A percentile compares a stretch with the other conserved stretches of the same genome.
phyloP scores from a whole-genome alignment of 768 basidiomycete genomes.

The Trametes punicea region DNA sequence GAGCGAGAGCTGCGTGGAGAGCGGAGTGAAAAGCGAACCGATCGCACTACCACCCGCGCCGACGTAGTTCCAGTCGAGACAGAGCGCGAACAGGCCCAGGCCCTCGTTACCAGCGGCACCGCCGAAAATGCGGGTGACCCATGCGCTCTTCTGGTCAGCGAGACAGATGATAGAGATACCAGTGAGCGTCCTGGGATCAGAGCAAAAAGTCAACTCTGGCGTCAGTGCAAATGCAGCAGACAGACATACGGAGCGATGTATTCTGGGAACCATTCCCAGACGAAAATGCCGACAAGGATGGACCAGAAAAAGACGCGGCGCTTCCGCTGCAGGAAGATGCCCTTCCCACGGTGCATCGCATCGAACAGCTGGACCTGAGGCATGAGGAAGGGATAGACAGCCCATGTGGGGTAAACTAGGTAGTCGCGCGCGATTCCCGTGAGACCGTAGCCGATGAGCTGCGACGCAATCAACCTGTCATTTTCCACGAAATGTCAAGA shows the following conservation, averaged over 20 bases:
- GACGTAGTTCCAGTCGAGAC: constrained; percentile 56
- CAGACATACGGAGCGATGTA: constrained; percentile 24
- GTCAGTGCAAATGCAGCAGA: background rate
- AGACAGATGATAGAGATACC: constrained; percentile 62
- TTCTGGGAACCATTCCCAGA: constrained; percentile 43
- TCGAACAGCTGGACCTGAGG: constrained; percentile 43
- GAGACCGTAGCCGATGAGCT: constrained; percentile 31
- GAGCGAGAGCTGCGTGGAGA: constrained; percentile 20
- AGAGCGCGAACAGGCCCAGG: constrained; percentile 52
- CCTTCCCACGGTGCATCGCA: constrained; percentile 42
- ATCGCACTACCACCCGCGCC: constrained; percentile 33
- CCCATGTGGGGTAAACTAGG: constrained; percentile 48
- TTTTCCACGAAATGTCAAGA: background rate
- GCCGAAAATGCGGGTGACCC: constrained; percentile 56
- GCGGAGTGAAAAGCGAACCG: constrained; percentile 35
- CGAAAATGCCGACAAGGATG: constrained; percentile 37
- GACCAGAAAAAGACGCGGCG: constrained; percentile 34
- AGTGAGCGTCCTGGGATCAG: constrained; percentile 40
- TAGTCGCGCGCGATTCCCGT: constrained; percentile 44
- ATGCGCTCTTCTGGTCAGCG: constrained; percentile 44
- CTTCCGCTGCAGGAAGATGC: constrained; percentile 33
- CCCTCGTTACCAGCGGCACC: constrained; percentile 63
- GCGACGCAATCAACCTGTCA: constrained; percentile 25
- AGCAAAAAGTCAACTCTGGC: background rate
- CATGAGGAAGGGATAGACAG: constrained; percentile 41